Conservation (phyloP, 1,284 basidiomycete genomes). For the Anthracocystis panici-leucophaei region DNA sequence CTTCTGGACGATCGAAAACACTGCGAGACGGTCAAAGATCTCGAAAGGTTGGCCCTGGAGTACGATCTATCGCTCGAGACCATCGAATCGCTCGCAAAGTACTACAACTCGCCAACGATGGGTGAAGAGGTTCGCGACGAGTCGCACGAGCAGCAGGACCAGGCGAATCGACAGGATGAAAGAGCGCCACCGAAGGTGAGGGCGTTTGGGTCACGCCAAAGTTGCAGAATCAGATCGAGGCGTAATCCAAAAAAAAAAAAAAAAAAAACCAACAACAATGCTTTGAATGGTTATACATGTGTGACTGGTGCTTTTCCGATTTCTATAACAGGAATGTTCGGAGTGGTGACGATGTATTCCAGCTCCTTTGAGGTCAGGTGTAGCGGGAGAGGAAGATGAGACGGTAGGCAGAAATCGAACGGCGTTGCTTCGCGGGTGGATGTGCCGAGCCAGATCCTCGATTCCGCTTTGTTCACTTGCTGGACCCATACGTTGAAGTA, state of each 20-base stretch:
- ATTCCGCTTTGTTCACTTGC: slow-evolving; percentile 2
- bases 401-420: slow-evolving; percentile 27
- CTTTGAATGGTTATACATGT: neutral
- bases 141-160: slow-evolving; percentile 19
- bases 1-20: slow-evolving; percentile 55
- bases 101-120: slow-evolving; percentile 55
- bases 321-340: neutral
- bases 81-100: slow-evolving; percentile 40
- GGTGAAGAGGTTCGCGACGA: slow-evolving; percentile 48
- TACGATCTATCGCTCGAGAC: slow-evolving; percentile 47
- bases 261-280: too few species aligned
- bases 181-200: slow-evolving; percentile 34
- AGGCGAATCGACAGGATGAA: slow-evolving; percentile 39
- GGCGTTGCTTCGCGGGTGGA: slow-evolving; percentile 42
- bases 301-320: slow-evolving; percentile 8
- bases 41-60: slow-evolving; percentile 46
- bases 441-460: slow-evolving; percentile 34
- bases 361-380: neutral
- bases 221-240: slow-evolving; percentile 29
- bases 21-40: slow-evolving; percentile 42
- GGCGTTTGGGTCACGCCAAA: slow-evolving; percentile 48
- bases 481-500: slow-evolving; percentile 42
- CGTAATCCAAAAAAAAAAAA: slow-evolving; percentile 10
- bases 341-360: slow-evolving; percentile 26
- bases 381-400: slow-evolving; percentile 5